These are phyloP conservation scores for Apiosordaria backusii DNA, from an alignment of 495 filamentous ascomycete species.

Conservation along the genomic window DNA sequence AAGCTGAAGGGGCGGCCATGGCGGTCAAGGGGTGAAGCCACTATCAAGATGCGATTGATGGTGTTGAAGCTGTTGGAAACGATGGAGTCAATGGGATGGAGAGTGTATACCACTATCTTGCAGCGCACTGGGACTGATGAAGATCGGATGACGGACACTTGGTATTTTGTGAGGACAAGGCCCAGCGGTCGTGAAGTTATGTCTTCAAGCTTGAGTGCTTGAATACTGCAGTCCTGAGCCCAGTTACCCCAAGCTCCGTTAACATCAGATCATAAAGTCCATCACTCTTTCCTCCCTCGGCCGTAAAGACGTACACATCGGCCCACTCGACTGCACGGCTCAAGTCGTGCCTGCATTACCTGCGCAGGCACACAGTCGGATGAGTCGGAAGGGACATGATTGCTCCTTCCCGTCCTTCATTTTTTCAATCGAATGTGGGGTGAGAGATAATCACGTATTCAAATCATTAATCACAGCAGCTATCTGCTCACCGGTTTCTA, in stretches of 20 bases:
- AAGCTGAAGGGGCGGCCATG: slow-evolving; percentile 20
- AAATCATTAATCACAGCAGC: background rate
- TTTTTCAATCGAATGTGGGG: background rate
- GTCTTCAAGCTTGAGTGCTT: background rate
- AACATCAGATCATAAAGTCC: background rate
- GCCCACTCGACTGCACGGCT: background rate
- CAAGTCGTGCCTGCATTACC: background rate
- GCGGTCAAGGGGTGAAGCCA: slow-evolving; percentile 6
- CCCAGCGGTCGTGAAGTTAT: background rate
- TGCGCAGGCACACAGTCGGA: background rate
- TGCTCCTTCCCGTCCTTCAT: background rate
- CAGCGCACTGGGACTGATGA: slow-evolving; percentile 21
- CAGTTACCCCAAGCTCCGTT: no score
- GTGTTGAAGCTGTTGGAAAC: slow-evolving; percentile 17
- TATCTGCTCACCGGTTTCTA: background rate
- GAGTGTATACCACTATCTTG: slow-evolving; percentile 11
- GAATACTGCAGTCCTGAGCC: no score
- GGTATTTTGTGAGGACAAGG: slow-evolving; percentile 20
- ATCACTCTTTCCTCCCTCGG: background rate
- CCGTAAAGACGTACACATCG: background rate
- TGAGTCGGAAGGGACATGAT: background rate
- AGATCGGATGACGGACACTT: slow-evolving; percentile 19
- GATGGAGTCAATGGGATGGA: slow-evolving; percentile 21
- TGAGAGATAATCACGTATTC: background rate
- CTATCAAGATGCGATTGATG: slow-evolving; percentile 18